Percentiles rank a stretch among this genome's conserved stretches.
phyloP scores from a whole-genome alignment of 495 filamentous ascomycete genomes.

The Xylaria longipes region DNA sequence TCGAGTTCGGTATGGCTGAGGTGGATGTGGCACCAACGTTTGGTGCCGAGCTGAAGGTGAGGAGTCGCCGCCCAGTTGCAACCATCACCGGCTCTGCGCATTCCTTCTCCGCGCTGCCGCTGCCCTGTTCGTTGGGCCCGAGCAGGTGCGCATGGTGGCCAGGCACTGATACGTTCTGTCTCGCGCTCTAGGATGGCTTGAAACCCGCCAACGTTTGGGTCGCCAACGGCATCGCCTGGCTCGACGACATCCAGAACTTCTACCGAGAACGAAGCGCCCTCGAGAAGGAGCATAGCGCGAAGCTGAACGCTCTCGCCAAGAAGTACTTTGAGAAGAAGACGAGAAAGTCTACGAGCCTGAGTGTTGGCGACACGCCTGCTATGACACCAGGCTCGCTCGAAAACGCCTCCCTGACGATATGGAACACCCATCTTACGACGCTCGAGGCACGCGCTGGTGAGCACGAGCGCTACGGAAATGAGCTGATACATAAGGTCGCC shows the following conservation, averaged over 20 bases:
- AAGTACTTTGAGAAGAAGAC: constrained; percentile 97
- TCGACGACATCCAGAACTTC: constrained; percentile 96
- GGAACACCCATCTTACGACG: constrained; percentile 90
- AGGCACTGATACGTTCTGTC: constrained; percentile 31
- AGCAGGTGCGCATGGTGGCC: neutral
- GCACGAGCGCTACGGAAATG: constrained; percentile 81
- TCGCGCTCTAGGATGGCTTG: constrained; percentile 77
- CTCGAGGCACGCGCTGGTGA: constrained; percentile 88
- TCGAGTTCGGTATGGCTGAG: constrained; percentile 68
- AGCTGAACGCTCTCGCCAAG: constrained; percentile 84
- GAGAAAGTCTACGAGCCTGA: constrained; percentile 84
- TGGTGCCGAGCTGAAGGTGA: constrained; percentile 89
- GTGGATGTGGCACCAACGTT: constrained; percentile 78
- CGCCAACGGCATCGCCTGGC: constrained; percentile 84
- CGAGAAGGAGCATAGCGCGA: constrained; percentile 94
- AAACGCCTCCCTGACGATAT: constrained; percentile 94
- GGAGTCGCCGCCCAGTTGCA: constrained; percentile 25
- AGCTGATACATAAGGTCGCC: constrained; percentile 78
- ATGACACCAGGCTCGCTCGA: constrained; percentile 96
- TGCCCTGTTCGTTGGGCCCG: neutral
- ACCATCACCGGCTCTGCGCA: neutral
- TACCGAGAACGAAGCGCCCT: constrained; percentile 93
- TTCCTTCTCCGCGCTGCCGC: neutral
- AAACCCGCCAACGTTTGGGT: constrained; percentile 94
- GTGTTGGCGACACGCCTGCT: constrained; percentile 90